Evolutionary conservation across 371 early-diverging fungal species (phyloP), one percentile per base, ranked within the genome.

Genomic region (Entomophthora muscae): DNA sequence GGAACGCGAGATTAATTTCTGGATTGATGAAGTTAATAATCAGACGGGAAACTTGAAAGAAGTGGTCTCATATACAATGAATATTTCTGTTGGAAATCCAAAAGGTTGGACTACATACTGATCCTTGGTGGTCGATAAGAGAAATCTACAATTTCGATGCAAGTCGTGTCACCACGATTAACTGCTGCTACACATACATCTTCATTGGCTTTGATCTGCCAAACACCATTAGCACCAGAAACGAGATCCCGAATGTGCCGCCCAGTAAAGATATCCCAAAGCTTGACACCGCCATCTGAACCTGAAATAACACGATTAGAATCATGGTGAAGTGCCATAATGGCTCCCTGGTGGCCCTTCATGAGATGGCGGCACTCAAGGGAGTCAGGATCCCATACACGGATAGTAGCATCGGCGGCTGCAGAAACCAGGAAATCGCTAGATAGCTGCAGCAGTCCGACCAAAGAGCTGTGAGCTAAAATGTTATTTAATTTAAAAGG

Each of bases 311-410:
- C 85, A 63, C 91, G 91, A 59, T 80, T 73, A 1, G 77, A 81
- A 66, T 97, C 95, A 69, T 91, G 89, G 68, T 93, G 93, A 74
- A 97, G 90, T 63, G 93, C 94, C 0, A 95, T 97, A 58, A 97
- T 94, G 23, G 97, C 91, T 1, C 83, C 86, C 17, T 76, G 60
- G 68, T 92, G 90, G 0, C 79, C 83, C 7, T 76, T 75, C 27
- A 93, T 74, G 12, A 81, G 78, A 30, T 81, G 79, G 30, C 76
- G 66, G 67, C 86, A 86, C 24, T 78, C 76, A 7, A 88, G 87
- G 21, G 82, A 79, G 23, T 72, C 73, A 7, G 90, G 83, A 30
- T 82, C 80, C 99, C 99, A 99, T 23, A 99, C 83, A 1, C 95
- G 82, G n/a, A 95, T 80, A 5, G 90, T 85, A 13, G 88, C 76